Conservation (phyloP, 73 alveolate species). For the Paramecium sexaurelia region DNA sequence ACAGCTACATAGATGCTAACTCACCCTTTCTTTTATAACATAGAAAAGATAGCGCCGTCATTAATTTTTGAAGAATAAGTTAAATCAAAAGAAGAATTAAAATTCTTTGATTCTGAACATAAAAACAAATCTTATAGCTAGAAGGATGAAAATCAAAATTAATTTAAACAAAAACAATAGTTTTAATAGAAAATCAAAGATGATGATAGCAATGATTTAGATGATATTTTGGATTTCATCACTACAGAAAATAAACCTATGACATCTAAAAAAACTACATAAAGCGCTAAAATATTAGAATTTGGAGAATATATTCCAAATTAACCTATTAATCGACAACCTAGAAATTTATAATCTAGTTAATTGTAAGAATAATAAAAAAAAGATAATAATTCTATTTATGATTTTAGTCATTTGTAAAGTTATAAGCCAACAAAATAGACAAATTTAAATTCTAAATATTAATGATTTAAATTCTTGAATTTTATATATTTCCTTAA, state of each 20-base stretch:
- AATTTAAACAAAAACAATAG: background rate
- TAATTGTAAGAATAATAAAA: background rate
- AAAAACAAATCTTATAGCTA: background rate
- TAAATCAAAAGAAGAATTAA: background rate
- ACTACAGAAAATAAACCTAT: constrained; percentile 8
- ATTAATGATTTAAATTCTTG: background rate
- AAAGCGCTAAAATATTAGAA: background rate
- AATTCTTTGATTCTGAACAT: background rate
- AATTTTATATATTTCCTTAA: background rate
- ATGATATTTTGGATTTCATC: constrained; percentile 22
- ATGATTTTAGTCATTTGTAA: constrained; percentile 13
- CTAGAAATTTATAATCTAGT: background rate
- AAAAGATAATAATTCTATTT: constrained; percentile 9
- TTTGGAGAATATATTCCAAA: constrained; percentile 29
- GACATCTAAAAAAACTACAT: background rate
- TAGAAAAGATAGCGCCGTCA: constrained; percentile 2
- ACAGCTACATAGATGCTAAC: constrained; percentile 88
- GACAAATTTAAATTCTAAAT: background rate
- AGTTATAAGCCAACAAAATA: background rate
- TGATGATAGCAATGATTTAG: constrained; percentile 45
- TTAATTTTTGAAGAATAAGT: background rate
- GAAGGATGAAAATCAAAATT: background rate
- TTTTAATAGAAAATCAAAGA: background rate
- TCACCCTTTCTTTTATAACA: constrained; percentile 84
- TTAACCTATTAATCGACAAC: background rate